phyloP scores from a whole-genome alignment of 2,329 filamentous ascomycete species.

The Paecilomyces niveus region DNA sequence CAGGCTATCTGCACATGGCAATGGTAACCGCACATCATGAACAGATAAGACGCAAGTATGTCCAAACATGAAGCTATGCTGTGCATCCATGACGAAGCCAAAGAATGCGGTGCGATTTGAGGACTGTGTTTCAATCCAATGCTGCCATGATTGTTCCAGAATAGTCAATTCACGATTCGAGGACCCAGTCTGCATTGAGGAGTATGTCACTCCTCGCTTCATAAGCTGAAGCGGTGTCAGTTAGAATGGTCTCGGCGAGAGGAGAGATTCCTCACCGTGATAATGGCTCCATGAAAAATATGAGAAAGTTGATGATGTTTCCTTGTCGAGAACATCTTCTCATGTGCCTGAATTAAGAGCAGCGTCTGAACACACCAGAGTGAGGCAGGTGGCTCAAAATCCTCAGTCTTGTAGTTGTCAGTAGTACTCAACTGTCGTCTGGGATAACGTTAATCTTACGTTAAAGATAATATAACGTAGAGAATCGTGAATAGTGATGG shows the following conservation, averaged over 20 bases:
- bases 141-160: conserved; percentile 13
- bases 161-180: conserved; percentile 1
- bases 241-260: not conserved
- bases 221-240: conserved; percentile 9
- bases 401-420: conserved; percentile 6
- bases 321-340: conserved; percentile 20
- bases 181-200: not conserved
- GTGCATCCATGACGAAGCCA: conserved; percentile 23
- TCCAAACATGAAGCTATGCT: conserved; percentile 21
- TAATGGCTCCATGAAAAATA: conserved; percentile 21
- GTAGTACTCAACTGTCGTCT: not conserved
- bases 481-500: conserved; percentile 16
- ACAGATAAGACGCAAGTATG: conserved; percentile 19
- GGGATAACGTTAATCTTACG: conserved; percentile 3
- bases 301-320: conserved; percentile 21
- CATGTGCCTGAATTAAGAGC: conserved; percentile 17
- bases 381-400: conserved; percentile 20
- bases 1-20: conserved; percentile 17
- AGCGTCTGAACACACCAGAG: conserved; percentile 21
- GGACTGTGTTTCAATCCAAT: conserved; percentile 19
- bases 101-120: conserved; percentile 20
- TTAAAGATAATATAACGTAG: conserved; percentile 17
- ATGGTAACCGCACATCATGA: conserved; percentile 17
- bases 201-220: conserved; percentile 16
- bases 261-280: conserved; percentile 11